Evolutionary conservation across 2,329 filamentous ascomycete genomes (phyloP).

Genomic region (Ceratocystiopsis minuta): DNA sequence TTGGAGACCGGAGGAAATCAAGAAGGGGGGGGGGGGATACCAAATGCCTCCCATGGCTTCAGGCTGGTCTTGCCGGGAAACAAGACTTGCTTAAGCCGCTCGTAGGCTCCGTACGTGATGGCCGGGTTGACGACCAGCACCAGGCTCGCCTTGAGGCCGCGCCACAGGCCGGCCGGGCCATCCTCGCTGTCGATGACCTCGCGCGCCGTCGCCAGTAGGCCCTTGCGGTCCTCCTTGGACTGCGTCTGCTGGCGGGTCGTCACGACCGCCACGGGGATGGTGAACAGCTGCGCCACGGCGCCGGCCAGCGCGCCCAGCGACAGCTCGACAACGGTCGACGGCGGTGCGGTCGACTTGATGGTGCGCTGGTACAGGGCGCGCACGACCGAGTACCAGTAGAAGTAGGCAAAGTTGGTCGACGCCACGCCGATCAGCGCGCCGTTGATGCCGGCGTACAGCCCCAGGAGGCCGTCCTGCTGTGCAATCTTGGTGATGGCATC

Average conservation of each 20-base stretch:
- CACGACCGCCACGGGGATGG: slow-evolving; percentile 87
- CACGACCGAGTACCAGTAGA: slow-evolving; percentile 94
- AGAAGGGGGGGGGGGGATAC: slow-evolving; percentile 43
- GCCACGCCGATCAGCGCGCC: slow-evolving; percentile 81
- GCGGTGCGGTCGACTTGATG: slow-evolving; percentile 31
- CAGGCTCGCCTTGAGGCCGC: slow-evolving; percentile 85
- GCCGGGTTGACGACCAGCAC: slow-evolving; percentile 91
- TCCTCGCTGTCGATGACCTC: slow-evolving; percentile 87
- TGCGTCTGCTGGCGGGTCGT: slow-evolving; percentile 95
- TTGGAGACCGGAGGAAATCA: too few relatives aligned
- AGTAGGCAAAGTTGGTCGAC: slow-evolving; percentile 97
- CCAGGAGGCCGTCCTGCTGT: slow-evolving; percentile 57
- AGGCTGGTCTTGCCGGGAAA: slow-evolving; percentile 63
- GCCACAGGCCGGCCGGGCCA: slow-evolving; percentile 77
- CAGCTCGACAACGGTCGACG: slow-evolving; percentile 68
- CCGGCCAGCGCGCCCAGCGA: slow-evolving; percentile 73
- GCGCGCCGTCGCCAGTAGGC: slow-evolving; percentile 67
- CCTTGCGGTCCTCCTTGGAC: slow-evolving; percentile 64
- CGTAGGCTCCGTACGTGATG: slow-evolving; percentile 95
- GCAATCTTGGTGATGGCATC: slow-evolving; percentile 79
- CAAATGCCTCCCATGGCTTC: slow-evolving; percentile 73
- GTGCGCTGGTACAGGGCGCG: slow-evolving; percentile 59
- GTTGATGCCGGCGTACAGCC: slow-evolving; percentile 77
- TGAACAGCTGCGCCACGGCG: slow-evolving; percentile 84
- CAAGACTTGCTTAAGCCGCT: slow-evolving; percentile 60